Conservation (phyloP, 768 basidiomycete genomes). For the Amanita pseudoporphyria region DNA sequence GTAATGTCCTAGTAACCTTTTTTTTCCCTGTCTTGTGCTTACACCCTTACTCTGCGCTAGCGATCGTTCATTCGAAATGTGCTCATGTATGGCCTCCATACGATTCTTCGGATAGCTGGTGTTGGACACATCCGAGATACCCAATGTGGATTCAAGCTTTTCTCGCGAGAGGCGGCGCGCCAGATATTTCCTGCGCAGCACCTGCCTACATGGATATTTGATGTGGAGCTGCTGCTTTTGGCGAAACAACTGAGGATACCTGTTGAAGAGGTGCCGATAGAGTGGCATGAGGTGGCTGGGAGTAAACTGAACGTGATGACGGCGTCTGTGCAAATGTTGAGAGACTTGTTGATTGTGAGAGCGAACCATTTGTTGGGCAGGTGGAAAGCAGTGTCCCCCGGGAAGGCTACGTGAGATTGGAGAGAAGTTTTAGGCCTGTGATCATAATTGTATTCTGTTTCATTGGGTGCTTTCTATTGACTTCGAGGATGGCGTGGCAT, state of each 20-base stretch:
- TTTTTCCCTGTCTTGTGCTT: not conserved
- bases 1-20: conserved; percentile 29
- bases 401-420: not conserved
- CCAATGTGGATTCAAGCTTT: conserved; percentile 96
- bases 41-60: conserved; percentile 31
- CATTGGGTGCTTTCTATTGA: too few relatives aligned
- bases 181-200: conserved; percentile 83
- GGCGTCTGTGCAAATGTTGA: conserved; percentile 83
- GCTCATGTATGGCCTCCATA: conserved; percentile 91
- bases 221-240: conserved; percentile 85
- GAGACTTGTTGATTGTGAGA: conserved; percentile 76
- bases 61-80: conserved; percentile 83
- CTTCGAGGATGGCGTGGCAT: too few relatives aligned
- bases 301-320: conserved; percentile 84
- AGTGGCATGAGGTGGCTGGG: conserved; percentile 91
- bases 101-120: conserved; percentile 80
- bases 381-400: conserved; percentile 36
- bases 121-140: conserved; percentile 90
- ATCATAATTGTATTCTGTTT: too few relatives aligned
- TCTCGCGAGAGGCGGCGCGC: conserved; percentile 72
- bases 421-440: too few relatives aligned
- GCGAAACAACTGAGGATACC: conserved; percentile 74
- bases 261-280: conserved; percentile 77
- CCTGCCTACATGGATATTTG: conserved; percentile 91
- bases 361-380: conserved; percentile 73